Evolutionary conservation across 352 stramenopile genomes (phyloP).

Genomic region (Elongisporangium anandrum): DNA sequence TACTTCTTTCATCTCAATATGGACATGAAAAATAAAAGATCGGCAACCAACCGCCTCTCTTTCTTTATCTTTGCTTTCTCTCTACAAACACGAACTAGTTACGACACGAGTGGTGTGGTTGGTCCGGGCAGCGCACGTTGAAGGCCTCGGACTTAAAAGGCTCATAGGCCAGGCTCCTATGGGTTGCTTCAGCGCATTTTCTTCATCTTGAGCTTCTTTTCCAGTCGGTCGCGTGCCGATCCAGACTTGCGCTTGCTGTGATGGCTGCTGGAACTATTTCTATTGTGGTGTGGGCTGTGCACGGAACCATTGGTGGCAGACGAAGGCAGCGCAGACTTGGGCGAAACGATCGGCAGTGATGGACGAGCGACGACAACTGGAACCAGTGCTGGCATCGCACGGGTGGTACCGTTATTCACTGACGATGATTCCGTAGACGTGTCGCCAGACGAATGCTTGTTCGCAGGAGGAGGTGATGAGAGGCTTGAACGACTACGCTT

Average conservation of each 20-base stretch:
- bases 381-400: not conserved
- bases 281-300: not conserved
- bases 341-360: constrained; percentile 25
- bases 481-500: constrained; percentile 13
- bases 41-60: not conserved
- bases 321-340: not conserved
- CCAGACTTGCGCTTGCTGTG: constrained; percentile 49
- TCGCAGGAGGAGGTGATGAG: not conserved
- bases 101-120: not conserved
- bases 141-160: not conserved
- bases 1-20: too few relatives aligned
- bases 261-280: not conserved
- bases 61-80: not conserved
- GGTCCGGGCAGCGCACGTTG: not conserved
- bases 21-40: not conserved
- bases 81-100: not conserved
- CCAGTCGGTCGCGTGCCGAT: constrained; percentile 62
- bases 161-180: not conserved
- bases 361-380: constrained; percentile 25
- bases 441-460: not conserved
- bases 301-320: not conserved
- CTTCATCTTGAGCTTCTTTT: constrained; percentile 81
- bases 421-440: not conserved
- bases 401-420: not conserved
- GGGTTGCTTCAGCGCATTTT: constrained; percentile 13